phyloP scores from a whole-genome alignment of 2,329 filamentous ascomycete genomes.

The Ambrosiella beaveri region DNA sequence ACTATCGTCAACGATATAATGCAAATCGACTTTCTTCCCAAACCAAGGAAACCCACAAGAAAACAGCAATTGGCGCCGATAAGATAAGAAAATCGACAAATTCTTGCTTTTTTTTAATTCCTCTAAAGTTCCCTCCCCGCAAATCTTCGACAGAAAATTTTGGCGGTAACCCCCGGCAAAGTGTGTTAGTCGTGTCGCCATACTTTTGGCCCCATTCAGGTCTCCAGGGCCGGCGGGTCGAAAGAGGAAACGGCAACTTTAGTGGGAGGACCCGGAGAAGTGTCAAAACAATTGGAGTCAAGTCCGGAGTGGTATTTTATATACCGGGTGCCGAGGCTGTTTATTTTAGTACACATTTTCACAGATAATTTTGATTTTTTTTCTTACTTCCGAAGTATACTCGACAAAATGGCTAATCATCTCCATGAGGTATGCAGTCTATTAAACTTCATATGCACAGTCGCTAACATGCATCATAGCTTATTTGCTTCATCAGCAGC shows the following conservation, averaged over 20 bases:
- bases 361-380: neutral
- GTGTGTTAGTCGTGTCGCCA: neutral
- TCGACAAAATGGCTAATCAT: slow-evolving; percentile 49
- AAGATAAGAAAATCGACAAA: slow-evolving; percentile 11
- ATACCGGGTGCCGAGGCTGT: no score
- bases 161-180: slow-evolving; percentile 12
- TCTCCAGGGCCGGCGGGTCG: neutral
- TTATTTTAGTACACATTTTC: no score
- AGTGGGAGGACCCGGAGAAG: neutral
- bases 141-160: slow-evolving; percentile 10
- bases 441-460: neutral
- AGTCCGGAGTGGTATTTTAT: neutral
- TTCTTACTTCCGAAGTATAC: neutral
- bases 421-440: slow-evolving; percentile 47
- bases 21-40: no score
- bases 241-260: neutral
- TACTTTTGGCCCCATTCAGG: slow-evolving; percentile 4
- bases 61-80: slow-evolving; percentile 12
- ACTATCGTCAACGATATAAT: no score
- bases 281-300: neutral
- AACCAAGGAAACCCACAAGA: slow-evolving; percentile 7
- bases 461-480: slow-evolving; percentile 29
- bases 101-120: slow-evolving; percentile 1
- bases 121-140: slow-evolving; percentile 5
- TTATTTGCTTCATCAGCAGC: slow-evolving; percentile 85